Base-by-base conservation (phyloP, 305 asterid genomes). In the Withania somnifera region DNA sequence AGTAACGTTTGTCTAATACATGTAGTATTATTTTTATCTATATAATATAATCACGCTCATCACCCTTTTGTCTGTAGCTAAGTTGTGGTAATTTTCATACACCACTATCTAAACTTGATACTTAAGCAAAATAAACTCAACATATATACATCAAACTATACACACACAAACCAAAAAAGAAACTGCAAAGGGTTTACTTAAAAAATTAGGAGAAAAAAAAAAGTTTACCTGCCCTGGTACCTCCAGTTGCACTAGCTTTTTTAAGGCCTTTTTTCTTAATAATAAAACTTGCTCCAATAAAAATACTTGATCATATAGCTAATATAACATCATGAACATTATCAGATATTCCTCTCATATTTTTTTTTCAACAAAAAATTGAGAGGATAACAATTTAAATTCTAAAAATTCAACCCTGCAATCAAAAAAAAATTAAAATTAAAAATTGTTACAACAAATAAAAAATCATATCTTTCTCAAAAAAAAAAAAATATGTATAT, bases 271-370 rank as follows among this genome's bases (percentile, higher is more conserved):
- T 91, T 78, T 94, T 94, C 96, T 94, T 94, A 24, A 93, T 84
- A 82, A 93, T 93, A 88, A 89, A 93, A 82, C 98, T 93, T 7
- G 94, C 90, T 69, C 98, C 98, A 28, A 94, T 94, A 60, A 94
- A 94, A 63, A 94, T 50, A 84, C 98, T 92, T 0, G 98, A 94
- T 24, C 93, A 91, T 10, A 94, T 83, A 19, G 98, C 98, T 85
- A 94, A 87, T 81, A 87, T 63, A 60, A 94, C 84, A 30, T 97
- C 97, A 75, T 87, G 91, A 20, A 90, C 86, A 84, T 94, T 94
- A 78, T 92, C 97, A 77, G 95, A 88, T 20, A 83, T 82, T 84
- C 96, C 97, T 90, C 86, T 89, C 98, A 93, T n/a, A 93, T 94
- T 86, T 32, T 75, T n/a, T n/a, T n/a, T n/a, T n/a, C n/a, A n/a